These are phyloP conservation scores for Crithidia brevicula DNA, from an alignment of 208 protist species.

Conservation along the genomic window DNA sequence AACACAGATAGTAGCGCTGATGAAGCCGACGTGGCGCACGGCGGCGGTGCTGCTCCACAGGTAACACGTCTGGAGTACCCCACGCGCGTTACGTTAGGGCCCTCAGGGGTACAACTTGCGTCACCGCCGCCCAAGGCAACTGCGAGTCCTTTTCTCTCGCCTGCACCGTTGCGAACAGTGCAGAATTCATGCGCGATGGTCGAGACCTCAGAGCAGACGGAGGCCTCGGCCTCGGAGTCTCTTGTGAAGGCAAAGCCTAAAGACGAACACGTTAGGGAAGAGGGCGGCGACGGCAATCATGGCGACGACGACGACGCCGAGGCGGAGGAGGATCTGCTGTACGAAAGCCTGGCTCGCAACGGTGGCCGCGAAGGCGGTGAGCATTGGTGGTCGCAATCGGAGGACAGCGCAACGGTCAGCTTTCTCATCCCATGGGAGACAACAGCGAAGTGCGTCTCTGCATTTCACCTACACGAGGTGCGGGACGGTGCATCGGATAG, in stretches of 20 bases:
- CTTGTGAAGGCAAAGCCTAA: too few species aligned
- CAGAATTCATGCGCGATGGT: too few species aligned
- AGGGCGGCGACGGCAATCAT: background rate
- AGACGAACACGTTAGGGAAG: too few species aligned
- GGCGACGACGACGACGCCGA: slow-evolving; percentile 12
- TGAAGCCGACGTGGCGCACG: too few species aligned
- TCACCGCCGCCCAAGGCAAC: slow-evolving; percentile 34
- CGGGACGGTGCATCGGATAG: background rate
- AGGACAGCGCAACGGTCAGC: slow-evolving; percentile 63
- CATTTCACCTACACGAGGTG: slow-evolving; percentile 40
- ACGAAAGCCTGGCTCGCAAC: slow-evolving; percentile 58
- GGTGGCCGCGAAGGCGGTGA: slow-evolving; percentile 59
- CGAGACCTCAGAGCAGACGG: too few species aligned
- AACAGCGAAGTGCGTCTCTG: slow-evolving; percentile 41
- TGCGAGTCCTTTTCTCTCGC: slow-evolving; percentile 48
- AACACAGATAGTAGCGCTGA: background rate
- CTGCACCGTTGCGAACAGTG: background rate
- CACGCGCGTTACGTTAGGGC: slow-evolving; percentile 64
- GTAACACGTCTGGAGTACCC: slow-evolving; percentile 72
- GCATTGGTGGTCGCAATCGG: slow-evolving; percentile 77
- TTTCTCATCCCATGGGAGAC: slow-evolving; percentile 67
- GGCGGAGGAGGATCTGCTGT: slow-evolving; percentile 72
- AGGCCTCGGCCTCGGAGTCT: too few species aligned
- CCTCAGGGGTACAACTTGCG: slow-evolving; percentile 57
- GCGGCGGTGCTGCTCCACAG: slow-evolving; percentile 14